A percentile compares a stretch with the other conserved stretches of the same genome.
phyloP scores from a whole-genome alignment of 2,329 filamentous ascomycete genomes.

The Harringtonia aguacate region DNA sequence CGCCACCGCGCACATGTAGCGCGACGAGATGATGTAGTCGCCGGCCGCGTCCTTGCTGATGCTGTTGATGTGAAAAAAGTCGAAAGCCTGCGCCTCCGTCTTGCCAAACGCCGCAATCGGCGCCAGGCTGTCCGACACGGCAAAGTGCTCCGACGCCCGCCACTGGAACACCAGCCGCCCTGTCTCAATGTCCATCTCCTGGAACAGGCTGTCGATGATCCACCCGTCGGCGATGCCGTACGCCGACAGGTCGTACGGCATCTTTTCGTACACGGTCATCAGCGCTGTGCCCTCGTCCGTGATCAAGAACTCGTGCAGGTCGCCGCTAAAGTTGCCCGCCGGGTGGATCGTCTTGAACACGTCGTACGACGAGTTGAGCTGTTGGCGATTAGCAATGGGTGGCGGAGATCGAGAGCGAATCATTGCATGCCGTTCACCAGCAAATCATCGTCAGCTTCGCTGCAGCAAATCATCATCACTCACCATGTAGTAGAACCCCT shows the following conservation, averaged over 20 bases:
- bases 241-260: slow-evolving; percentile 29
- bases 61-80: slow-evolving; percentile 48
- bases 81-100: slow-evolving; percentile 27
- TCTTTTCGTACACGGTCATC: slow-evolving; percentile 42
- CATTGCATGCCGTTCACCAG: no score
- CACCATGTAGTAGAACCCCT: slow-evolving; percentile 29
- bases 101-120: slow-evolving; percentile 11
- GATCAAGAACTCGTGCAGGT: slow-evolving; percentile 46
- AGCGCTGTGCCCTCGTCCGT: slow-evolving; percentile 40
- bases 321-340: slow-evolving; percentile 35
- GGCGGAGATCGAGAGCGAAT: no score
- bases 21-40: slow-evolving; percentile 44
- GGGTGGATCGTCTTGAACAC: slow-evolving; percentile 41
- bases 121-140: slow-evolving; percentile 9
- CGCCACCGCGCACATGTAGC: slow-evolving; percentile 34
- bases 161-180: slow-evolving; percentile 39
- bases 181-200: slow-evolving; percentile 40
- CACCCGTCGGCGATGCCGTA: slow-evolving; percentile 24
- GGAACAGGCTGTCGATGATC: slow-evolving; percentile 24
- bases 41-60: slow-evolving; percentile 37
- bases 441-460: no score
- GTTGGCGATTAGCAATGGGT: no score
- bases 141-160: slow-evolving; percentile 24
- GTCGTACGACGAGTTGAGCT: slow-evolving; percentile 44
- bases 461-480: no score